Percentiles rank a stretch among this genome's conserved stretches.
Conservation (phyloP, 164 flowering plant species). For the Santalum album region DNA sequence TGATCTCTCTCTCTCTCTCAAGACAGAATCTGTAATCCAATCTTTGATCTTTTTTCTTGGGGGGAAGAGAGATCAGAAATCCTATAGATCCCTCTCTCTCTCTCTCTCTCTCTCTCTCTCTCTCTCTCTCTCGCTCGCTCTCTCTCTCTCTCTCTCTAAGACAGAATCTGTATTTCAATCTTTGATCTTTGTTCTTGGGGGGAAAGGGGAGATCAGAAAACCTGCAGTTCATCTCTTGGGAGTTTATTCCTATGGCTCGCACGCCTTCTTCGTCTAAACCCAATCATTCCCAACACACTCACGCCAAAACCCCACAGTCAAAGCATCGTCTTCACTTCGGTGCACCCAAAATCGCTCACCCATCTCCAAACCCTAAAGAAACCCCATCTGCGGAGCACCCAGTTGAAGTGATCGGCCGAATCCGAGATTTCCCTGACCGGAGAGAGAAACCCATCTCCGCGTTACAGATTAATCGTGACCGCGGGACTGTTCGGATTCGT, state of each 20-base stretch:
- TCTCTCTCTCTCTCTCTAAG: background rate
- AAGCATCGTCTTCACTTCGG: conserved; percentile 46
- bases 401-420: conserved; percentile 75
- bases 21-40: no score
- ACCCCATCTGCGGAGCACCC: conserved; percentile 65
- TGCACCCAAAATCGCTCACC: conserved; percentile 22
- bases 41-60: no score
- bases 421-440: conserved; percentile 58
- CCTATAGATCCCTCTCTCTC: no score
- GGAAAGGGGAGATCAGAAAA: background rate
- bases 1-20: no score
- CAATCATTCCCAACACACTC: conserved; percentile 21
- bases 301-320: conserved; percentile 54
- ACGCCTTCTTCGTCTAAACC: conserved; percentile 46
- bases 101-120: background rate
- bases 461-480: conserved; percentile 48
- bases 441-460: conserved; percentile 42
- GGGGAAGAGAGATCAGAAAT: no score
- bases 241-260: conserved; percentile 43
- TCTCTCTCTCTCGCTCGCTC: conserved; percentile 9
- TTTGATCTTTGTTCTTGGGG: background rate
- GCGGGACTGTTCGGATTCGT: conserved; percentile 39
- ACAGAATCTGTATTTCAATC: background rate
- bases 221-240: conserved; percentile 8
- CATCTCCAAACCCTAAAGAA: conserved; percentile 48